A percentile compares a stretch with the other conserved stretches of the same genome.
Conservation (phyloP, 1,139 yeast genomes). For the Blastobotrys capitulatus region DNA sequence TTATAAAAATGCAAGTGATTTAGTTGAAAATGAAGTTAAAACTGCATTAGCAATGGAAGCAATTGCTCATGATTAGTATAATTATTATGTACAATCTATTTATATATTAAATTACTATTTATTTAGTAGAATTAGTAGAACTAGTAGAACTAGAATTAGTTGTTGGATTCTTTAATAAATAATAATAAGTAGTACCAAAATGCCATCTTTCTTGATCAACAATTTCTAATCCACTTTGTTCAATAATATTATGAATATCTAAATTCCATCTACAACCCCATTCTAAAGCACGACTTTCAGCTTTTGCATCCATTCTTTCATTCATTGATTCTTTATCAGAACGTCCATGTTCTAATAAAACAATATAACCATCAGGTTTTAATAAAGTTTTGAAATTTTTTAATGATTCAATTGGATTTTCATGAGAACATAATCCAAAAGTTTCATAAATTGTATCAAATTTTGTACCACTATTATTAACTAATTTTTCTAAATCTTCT, state of each 20-base stretch:
- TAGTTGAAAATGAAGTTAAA: conserved; percentile 73
- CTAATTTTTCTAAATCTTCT: conserved; percentile 65
- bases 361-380: conserved; percentile 87
- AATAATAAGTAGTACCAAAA: conserved; percentile 72
- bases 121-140: no score
- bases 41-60: conserved; percentile 69
- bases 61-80: conserved; percentile 35
- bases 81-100: not conserved
- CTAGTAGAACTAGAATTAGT: not conserved
- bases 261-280: conserved; percentile 99
- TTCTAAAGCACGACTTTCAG: conserved; percentile 74
- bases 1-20: conserved; percentile 63
- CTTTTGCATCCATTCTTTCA: conserved; percentile 72
- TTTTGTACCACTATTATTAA: conserved; percentile 41
- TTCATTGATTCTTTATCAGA: conserved; percentile 76
- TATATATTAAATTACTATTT: no score
- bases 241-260: conserved; percentile 81
- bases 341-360: conserved; percentile 88
- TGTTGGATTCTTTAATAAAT: conserved; percentile 24
- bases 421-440: conserved; percentile 92
- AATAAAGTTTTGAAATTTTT: conserved; percentile 65
- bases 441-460: conserved; percentile 93
- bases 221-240: conserved; percentile 77
- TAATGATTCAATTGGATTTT: conserved; percentile 82
- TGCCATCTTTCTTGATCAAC: conserved; percentile 77